Conservation (phyloP, 192 early-diverging fungal genomes). For the Cetraspora pellucida region DNA sequence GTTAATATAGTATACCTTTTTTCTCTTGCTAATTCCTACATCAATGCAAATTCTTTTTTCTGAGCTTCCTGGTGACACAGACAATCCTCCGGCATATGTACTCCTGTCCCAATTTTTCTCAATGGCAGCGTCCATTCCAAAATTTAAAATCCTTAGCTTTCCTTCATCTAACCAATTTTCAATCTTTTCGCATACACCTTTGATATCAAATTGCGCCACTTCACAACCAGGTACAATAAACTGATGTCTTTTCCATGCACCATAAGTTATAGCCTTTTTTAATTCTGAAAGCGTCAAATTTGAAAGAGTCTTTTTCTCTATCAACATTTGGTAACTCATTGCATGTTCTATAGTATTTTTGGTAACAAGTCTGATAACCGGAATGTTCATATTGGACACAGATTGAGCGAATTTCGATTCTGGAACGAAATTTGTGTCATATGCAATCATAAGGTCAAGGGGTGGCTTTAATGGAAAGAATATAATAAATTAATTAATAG, state of each 20-base stretch:
- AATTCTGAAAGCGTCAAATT: constrained; percentile 2
- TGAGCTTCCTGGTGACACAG: neutral
- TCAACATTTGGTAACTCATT: neutral
- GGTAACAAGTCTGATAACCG: constrained; percentile 1
- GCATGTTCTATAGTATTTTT: constrained; percentile 16
- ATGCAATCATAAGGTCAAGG: constrained; percentile 6
- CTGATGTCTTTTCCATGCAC: constrained; percentile 5
- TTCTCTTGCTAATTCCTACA: neutral
- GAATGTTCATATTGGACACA: constrained; percentile 2
- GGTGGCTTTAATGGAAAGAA: neutral
- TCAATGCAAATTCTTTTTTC: neutral
- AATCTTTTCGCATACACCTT: neutral
- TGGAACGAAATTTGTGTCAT: neutral
- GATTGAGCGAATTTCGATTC: neutral
- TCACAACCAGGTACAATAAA: constrained; percentile 3
- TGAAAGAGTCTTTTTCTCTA: neutral
- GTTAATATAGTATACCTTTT: neutral
- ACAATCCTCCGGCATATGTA: neutral
- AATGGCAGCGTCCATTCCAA: neutral
- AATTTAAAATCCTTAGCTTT: neutral
- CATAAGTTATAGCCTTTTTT: neutral
- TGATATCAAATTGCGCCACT: neutral
- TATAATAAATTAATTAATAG: neutral
- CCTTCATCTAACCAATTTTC: neutral
- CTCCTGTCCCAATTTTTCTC: neutral